Evolutionary conservation across 768 basidiomycete genomes (phyloP).

Genomic region (Chalciporus chontae): DNA sequence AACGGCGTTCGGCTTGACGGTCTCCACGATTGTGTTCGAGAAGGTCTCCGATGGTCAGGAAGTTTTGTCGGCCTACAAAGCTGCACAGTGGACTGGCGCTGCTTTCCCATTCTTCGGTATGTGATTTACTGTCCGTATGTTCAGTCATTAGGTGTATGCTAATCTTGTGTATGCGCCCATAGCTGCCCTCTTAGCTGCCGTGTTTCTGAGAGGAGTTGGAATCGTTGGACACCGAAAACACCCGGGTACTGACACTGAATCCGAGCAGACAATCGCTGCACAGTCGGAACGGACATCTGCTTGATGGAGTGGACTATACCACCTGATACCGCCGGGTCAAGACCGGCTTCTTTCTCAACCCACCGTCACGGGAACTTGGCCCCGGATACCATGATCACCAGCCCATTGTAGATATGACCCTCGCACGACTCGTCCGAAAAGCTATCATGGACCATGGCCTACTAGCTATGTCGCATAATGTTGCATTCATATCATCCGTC

Average conservation of each 20-base stretch:
- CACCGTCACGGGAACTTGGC: no score
- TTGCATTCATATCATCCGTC: neutral
- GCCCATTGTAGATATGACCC: neutral
- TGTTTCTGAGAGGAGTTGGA: slow-evolving; percentile 41
- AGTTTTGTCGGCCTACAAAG: slow-evolving; percentile 48
- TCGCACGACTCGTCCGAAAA: slow-evolving; percentile 4
- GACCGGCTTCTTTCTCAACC: no score
- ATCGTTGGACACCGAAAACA: slow-evolving; percentile 32
- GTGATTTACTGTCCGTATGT: neutral
- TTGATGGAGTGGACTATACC: no score
- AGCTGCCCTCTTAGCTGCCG: slow-evolving; percentile 31
- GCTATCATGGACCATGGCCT: neutral
- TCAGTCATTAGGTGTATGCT: neutral
- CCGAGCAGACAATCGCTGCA: slow-evolving; percentile 22
- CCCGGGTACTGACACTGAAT: slow-evolving; percentile 8
- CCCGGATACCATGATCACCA: neutral
- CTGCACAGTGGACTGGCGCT: slow-evolving; percentile 63
- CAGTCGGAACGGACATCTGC: neutral
- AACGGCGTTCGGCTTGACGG: slow-evolving; percentile 64
- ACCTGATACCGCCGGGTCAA: no score
- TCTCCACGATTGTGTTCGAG: slow-evolving; percentile 71
- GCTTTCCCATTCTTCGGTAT: slow-evolving; percentile 60
- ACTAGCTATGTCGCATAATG: neutral
- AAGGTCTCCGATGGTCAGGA: slow-evolving; percentile 36
- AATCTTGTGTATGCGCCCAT: neutral